Evolutionary conservation across 495 filamentous ascomycete genomes (phyloP), one percentile per base, ranked within the genome.

Genomic region (Aspergillus egyptiacus): DNA sequence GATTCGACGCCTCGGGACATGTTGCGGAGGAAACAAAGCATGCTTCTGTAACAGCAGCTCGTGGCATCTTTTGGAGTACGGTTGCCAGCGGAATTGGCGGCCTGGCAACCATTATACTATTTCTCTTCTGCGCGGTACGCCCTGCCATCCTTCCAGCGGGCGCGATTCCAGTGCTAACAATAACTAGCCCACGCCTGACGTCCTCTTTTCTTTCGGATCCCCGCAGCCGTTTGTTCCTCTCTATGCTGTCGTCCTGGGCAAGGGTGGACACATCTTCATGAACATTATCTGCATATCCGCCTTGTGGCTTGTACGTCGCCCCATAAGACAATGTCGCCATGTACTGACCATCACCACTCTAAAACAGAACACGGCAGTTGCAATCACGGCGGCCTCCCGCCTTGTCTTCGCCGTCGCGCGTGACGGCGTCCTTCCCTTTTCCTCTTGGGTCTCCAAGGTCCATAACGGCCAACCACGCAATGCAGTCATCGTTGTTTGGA

Each of bases 21-120:
- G 71, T 79, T 45, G 73, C 74, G 0, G 77, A 80, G 52, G 77
- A 80, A 54, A 80, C 77, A 5, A 76, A 78, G 63, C 71, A 79
- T 53, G 77, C 77, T 6, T 74, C 69, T 14, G 27, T 78, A 6
- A 74, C 68, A 37, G 76, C 76, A 14, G 77, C 77, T 0, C 68
- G 73, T 24, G 77, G 74, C 41, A 80, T 80, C 53, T 79, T 76
- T 53, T 74, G 68, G 67, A 77, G 74, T 57, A 76, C 75, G 3
- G 63, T 79, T 27, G 74, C 58, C 1, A 75, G 72, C 48, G 75
- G 71, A 19, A 55, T 77, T 44, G 72, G 74, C 11, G 76, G 74
- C 19, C 59, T 79, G 36, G 62, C 67, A 22, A 68, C 72, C 6
- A 72, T 80, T 40, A 77, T 80, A 46, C 54, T 80, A 3, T 79